These are phyloP conservation scores for Syzygium grande DNA, from an alignment of 345 rosid genomes.

Conservation along the genomic window DNA sequence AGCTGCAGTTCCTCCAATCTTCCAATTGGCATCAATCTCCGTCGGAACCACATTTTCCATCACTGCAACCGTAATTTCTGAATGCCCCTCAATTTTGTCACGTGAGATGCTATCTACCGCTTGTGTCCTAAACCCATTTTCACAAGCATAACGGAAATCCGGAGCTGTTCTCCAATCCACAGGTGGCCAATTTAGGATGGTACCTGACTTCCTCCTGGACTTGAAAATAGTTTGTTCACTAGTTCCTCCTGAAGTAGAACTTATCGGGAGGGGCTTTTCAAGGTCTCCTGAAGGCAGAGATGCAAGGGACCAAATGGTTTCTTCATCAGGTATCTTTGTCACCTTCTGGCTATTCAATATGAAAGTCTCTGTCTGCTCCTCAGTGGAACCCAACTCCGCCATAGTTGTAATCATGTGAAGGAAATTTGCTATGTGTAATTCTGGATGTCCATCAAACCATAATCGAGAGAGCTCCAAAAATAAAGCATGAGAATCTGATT, in stretches of 20 bases:
- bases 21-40: conserved; percentile 23
- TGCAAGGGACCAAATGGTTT: conserved; percentile 54
- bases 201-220: conserved; percentile 34
- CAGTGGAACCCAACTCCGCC: conserved; percentile 62
- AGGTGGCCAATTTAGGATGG: conserved; percentile 51
- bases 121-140: conserved; percentile 27
- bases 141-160: conserved; percentile 25
- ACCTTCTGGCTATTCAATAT: conserved; percentile 73
- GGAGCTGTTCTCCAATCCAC: conserved; percentile 63
- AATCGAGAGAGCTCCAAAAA: conserved; percentile 83
- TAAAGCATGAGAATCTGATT: conserved; percentile 55
- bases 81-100: conserved; percentile 12
- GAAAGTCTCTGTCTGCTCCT: conserved; percentile 72
- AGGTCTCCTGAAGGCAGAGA: background rate
- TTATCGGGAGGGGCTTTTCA: background rate
- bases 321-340: conserved; percentile 53
- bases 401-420: conserved; percentile 80
- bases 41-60: conserved; percentile 10
- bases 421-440: conserved; percentile 80
- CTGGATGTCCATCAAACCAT: conserved; percentile 61
- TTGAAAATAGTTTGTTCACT: conserved; percentile 10
- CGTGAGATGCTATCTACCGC: conserved; percentile 11
- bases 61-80: background rate
- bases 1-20: conserved; percentile 20
- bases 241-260: conserved; percentile 2